Percentiles rank a stretch among this genome's conserved stretches.
Conservation (phyloP, 768 basidiomycete genomes). For the Rhodotorula paludigena region DNA sequence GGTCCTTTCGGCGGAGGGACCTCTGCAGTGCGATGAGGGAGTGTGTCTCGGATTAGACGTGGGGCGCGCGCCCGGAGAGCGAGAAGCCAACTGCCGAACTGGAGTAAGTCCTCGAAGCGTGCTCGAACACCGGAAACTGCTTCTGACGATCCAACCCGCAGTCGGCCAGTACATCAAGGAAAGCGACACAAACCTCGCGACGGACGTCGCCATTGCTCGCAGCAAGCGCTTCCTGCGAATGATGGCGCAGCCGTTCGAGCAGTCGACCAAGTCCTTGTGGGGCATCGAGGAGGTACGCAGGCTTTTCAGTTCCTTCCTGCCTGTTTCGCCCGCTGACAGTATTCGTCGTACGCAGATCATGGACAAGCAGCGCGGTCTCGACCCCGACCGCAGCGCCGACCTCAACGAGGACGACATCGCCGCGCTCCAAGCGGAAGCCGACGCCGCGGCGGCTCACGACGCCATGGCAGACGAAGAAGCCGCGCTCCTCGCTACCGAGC, state of each 20-base stretch:
- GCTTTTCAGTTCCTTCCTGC: no score
- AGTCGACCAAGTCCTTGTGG: slow-evolving; percentile 95
- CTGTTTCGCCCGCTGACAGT: neutral
- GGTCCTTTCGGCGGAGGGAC: no score
- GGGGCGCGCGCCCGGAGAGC: no score
- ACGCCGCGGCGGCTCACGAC: neutral
- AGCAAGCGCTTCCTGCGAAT: slow-evolving; percentile 95
- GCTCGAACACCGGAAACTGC: no score
- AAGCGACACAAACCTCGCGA: slow-evolving; percentile 91
- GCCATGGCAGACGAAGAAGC: neutral
- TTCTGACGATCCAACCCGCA: no score
- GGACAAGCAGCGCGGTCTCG: slow-evolving; percentile 27
- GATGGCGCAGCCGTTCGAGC: slow-evolving; percentile 97
- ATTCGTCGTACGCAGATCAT: neutral
- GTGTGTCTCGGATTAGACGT: no score
- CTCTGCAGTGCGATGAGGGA: no score
- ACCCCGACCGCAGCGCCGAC: slow-evolving; percentile 1
- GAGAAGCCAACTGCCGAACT: slow-evolving; percentile 92
- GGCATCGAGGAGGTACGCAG: slow-evolving; percentile 78
- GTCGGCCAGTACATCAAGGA: slow-evolving; percentile 99
- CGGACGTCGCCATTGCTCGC: slow-evolving; percentile 54
- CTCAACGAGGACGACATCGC: slow-evolving; percentile 6
- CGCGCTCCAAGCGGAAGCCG: neutral
- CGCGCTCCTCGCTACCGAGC: neutral
- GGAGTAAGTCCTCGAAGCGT: no score